phyloP scores from a whole-genome alignment of 2,329 filamentous ascomycete species.

The Alternaria conjuncta region DNA sequence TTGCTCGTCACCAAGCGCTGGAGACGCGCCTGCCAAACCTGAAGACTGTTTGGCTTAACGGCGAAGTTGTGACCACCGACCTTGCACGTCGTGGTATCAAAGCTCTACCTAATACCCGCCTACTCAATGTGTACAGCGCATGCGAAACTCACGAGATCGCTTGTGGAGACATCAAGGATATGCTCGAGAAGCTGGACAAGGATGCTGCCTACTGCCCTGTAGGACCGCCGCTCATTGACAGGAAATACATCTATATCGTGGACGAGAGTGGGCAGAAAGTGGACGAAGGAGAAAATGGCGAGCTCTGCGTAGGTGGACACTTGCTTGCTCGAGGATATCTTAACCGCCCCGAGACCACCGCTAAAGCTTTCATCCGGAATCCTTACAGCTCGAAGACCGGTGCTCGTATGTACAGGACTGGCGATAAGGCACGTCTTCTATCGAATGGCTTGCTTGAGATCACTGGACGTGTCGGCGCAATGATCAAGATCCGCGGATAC shows the following conservation, averaged over 20 bases:
- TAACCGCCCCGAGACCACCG: slow-evolving; percentile 79
- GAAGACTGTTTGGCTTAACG: slow-evolving; percentile 78
- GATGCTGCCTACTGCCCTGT: slow-evolving; percentile 74
- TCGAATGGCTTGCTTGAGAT: slow-evolving; percentile 75
- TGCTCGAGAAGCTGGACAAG: slow-evolving; percentile 63
- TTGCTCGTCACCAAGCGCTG: slow-evolving; percentile 72
- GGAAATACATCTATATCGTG: slow-evolving; percentile 73
- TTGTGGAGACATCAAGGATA: slow-evolving; percentile 74
- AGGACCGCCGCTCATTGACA: slow-evolving; percentile 69
- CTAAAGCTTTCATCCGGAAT: slow-evolving; percentile 72
- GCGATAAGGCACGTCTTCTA: slow-evolving; percentile 72
- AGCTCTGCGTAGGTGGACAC: slow-evolving; percentile 77
- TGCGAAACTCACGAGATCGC: slow-evolving; percentile 84
- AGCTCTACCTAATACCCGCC: slow-evolving; percentile 70
- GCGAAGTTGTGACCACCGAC: slow-evolving; percentile 81
- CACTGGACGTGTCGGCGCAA: slow-evolving; percentile 75
- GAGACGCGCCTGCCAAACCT: slow-evolving; percentile 68
- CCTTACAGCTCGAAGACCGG: slow-evolving; percentile 66
- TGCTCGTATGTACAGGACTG: slow-evolving; percentile 76
- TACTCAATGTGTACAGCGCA: slow-evolving; percentile 82
- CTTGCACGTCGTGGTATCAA: slow-evolving; percentile 71
- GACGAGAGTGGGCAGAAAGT: slow-evolving; percentile 72
- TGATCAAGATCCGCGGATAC: slow-evolving; percentile 83
- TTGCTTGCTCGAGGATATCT: slow-evolving; percentile 78
- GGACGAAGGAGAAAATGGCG: slow-evolving; percentile 66